Evolutionary conservation across 306 rosid genomes (phyloP).

Genomic region (Canavalia gladiata): DNA sequence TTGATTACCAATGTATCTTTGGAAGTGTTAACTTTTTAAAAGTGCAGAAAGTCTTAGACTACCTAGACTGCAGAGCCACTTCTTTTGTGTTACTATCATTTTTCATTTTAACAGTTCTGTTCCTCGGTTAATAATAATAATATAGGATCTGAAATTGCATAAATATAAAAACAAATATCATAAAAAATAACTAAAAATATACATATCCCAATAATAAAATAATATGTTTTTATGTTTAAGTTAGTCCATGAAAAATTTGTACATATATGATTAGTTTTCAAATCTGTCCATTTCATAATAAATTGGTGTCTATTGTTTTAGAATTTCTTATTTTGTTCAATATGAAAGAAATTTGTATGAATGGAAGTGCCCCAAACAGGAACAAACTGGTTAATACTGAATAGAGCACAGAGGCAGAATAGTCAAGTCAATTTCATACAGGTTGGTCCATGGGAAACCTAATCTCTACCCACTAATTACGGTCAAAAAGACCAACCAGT

Average conservation of each 20-base stretch:
- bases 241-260: neutral
- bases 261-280: neutral
- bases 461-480: constrained; percentile 7
- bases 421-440: constrained; percentile 44
- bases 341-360: neutral
- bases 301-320: neutral
- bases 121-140: no score
- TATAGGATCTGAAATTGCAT: no score
- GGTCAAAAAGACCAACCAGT: constrained; percentile 12
- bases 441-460: constrained; percentile 43
- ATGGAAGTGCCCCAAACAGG: neutral
- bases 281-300: neutral
- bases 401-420: neutral
- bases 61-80: constrained; percentile 46
- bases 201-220: no score
- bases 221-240: no score
- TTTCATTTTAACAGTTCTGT: constrained; percentile 28
- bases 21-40: neutral
- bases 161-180: no score
- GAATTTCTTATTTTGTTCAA: neutral
- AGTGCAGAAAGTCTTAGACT: neutral
- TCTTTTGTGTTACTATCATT: constrained; percentile 1
- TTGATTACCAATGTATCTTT: constrained; percentile 27
- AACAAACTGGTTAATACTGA: neutral
- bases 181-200: no score